A percentile compares a stretch with the other conserved stretches of the same genome.
These are phyloP conservation scores for Paramecium pentaurelia DNA, from an alignment of 73 alveolate species.

Conservation along the genomic window DNA sequence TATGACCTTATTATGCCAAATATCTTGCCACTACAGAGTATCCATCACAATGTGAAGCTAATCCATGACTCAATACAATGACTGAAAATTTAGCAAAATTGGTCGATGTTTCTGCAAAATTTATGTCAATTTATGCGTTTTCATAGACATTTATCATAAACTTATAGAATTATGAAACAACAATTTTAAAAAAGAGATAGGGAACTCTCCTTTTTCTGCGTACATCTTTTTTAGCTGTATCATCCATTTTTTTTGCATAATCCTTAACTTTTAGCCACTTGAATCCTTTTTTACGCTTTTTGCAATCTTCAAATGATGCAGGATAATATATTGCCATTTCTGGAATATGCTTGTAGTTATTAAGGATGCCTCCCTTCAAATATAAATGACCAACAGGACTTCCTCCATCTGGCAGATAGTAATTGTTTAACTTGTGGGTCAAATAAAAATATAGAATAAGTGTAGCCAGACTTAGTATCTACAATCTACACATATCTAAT, in stretches of 20 bases:
- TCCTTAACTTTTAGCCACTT: conserved; percentile 32
- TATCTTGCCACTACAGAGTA: conserved; percentile 44
- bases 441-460: background rate
- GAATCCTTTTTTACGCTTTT: background rate
- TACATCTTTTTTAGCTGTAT: conserved; percentile 27
- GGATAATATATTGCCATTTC: conserved; percentile 37
- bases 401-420: conserved; percentile 4
- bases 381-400: conserved; percentile 18
- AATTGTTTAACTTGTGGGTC: background rate
- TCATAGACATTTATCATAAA: conserved; percentile 12
- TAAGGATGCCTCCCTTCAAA: background rate
- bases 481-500: background rate
- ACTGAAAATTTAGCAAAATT: conserved; percentile 27
- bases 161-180: background rate
- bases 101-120: background rate
- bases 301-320: background rate
- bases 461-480: background rate
- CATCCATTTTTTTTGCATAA: conserved; percentile 20
- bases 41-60: conserved; percentile 61
- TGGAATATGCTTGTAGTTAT: background rate
- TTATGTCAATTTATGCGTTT: background rate
- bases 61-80: conserved; percentile 32
- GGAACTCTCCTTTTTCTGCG: conserved; percentile 6
- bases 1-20: conserved; percentile 45
- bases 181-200: background rate